Evolutionary conservation across 495 filamentous ascomycete genomes (phyloP).

Genomic region (Aspergillus funiculosus): DNA sequence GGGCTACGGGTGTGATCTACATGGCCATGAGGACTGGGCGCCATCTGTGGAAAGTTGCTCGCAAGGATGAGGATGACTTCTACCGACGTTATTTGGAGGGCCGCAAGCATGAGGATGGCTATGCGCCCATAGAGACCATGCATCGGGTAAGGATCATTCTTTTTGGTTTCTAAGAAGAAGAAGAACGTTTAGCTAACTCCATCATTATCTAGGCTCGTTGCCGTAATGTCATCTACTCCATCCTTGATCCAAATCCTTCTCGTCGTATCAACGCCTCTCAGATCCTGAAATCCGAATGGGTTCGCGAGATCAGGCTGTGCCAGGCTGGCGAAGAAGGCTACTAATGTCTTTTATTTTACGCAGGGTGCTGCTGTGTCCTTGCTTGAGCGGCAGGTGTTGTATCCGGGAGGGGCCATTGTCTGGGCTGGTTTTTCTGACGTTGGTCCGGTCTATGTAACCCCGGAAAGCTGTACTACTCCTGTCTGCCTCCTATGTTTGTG

Average conservation of each 20-base stretch:
- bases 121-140: conserved; percentile 91
- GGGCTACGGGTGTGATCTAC: conserved; percentile 98
- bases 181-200: conserved; percentile 30
- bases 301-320: conserved; percentile 91
- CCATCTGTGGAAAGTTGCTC: conserved; percentile 93
- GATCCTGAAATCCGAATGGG: conserved; percentile 97
- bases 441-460: conserved; percentile 13
- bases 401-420: conserved; percentile 2
- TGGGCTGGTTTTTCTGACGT: conserved; percentile 9
- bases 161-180: conserved; percentile 16
- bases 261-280: conserved; percentile 94
- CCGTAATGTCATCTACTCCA: conserved; percentile 97
- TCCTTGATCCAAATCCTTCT: conserved; percentile 84
- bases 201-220: conserved; percentile 68
- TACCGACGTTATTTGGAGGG: conserved; percentile 90
- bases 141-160: conserved; percentile 95
- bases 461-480: conserved; percentile 14
- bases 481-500: conserved; percentile 14
- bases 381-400: conserved; percentile 1
- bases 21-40: conserved; percentile 99
- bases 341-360: conserved; percentile 28
- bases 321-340: conserved; percentile 91
- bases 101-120: conserved; percentile 87
- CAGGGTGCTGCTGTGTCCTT: conserved; percentile 9
- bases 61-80: conserved; percentile 94